These are phyloP conservation scores for Schizochytrium sp. DNA, from an alignment of 108 stramenopile species.

Conservation along the genomic window DNA sequence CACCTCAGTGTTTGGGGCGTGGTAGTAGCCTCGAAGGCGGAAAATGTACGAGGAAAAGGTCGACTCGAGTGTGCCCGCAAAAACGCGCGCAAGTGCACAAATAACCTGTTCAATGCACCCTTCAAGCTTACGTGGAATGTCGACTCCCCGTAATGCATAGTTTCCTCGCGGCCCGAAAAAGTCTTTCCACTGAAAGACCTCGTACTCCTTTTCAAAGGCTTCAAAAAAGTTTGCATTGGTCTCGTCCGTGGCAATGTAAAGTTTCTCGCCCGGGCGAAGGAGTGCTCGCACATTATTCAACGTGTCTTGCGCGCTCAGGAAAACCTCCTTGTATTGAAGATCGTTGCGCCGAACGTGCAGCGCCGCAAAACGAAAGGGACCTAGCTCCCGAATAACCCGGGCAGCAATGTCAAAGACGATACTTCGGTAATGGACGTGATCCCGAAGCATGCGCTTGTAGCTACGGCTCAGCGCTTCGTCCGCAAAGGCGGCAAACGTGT, in stretches of 20 bases:
- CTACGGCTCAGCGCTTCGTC: background rate
- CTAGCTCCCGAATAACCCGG: background rate
- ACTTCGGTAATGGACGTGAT: background rate
- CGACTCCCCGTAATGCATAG: background rate
- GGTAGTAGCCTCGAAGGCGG: background rate
- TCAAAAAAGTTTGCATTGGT: background rate
- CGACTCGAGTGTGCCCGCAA: slow-evolving; percentile 12
- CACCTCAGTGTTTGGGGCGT: background rate
- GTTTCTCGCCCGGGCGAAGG: background rate
- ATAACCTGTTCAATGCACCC: slow-evolving; percentile 15
- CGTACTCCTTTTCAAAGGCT: background rate
- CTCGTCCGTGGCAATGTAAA: slow-evolving; percentile 9
- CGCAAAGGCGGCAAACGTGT: slow-evolving; percentile 1
- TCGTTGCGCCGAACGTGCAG: slow-evolving; percentile 15
- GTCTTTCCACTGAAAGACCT: background rate
- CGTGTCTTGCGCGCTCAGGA: background rate
- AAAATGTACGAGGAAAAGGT: slow-evolving; percentile 15
- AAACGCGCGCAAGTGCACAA: background rate
- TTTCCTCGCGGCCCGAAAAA: background rate
- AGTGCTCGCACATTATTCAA: background rate
- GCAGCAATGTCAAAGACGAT: slow-evolving; percentile 13
- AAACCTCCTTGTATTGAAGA: slow-evolving; percentile 6
- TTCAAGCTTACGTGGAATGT: background rate
- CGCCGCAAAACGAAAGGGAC: background rate
- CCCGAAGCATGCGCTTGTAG: slow-evolving; percentile 10